Conservation (phyloP, 768 basidiomycete genomes). For the Boletus barrowsii region DNA sequence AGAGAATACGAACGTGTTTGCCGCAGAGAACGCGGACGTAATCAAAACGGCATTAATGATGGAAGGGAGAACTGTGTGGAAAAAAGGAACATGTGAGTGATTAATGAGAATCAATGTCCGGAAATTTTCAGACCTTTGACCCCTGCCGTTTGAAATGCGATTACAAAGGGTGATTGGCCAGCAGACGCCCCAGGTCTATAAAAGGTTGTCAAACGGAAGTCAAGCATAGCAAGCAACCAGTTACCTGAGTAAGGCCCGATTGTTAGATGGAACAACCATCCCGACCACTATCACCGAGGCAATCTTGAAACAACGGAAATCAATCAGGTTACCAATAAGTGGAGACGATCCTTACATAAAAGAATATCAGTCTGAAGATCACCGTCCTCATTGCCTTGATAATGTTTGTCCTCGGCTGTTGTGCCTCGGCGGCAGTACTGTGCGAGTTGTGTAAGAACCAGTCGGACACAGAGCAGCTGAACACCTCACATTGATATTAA, state of each 20-base stretch:
- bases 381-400: constrained; percentile 72
- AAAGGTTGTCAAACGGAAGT: background rate
- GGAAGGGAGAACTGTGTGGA: constrained; percentile 48
- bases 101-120: constrained; percentile 4
- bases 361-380: constrained; percentile 67
- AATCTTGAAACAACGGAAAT: constrained; percentile 13
- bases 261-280: constrained; percentile 73
- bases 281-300: constrained; percentile 51
- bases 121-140: constrained; percentile 46
- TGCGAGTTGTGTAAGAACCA: constrained; percentile 7
- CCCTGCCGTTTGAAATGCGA: constrained; percentile 71
- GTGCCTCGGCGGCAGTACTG: constrained; percentile 73
- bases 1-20: constrained; percentile 44
- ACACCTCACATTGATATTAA: constrained; percentile 58
- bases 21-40: constrained; percentile 70
- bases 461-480: constrained; percentile 15
- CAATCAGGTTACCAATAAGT: background rate
- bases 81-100: background rate
- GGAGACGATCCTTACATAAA: constrained; percentile 11
- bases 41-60: constrained; percentile 74
- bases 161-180: constrained; percentile 81
- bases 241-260: constrained; percentile 46
- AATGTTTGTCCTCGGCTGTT: constrained; percentile 77
- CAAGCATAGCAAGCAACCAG: constrained; percentile 1
- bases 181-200: constrained; percentile 35